These are phyloP conservation scores for Aspergillus unguis DNA, from an alignment of 2,329 filamentous ascomycete genomes.

Conservation along the genomic window DNA sequence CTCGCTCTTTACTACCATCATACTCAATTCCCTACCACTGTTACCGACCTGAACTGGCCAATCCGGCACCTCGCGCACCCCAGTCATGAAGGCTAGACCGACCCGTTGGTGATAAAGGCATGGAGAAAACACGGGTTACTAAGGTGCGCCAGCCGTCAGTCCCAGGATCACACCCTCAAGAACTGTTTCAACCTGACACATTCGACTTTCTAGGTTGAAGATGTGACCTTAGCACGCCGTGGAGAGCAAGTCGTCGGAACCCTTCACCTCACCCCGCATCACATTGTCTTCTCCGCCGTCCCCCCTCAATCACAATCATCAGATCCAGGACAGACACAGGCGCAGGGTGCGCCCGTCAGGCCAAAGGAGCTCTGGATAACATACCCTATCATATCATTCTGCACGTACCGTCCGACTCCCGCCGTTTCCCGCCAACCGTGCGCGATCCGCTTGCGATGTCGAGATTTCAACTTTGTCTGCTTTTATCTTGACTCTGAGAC, in stretches of 20 bases:
- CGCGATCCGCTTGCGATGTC: slow-evolving; percentile 80
- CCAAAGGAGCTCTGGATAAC: slow-evolving; percentile 84
- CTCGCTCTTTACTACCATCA: no score
- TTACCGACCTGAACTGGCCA: slow-evolving; percentile 6
- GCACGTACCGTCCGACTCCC: slow-evolving; percentile 71
- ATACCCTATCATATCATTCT: slow-evolving; percentile 84
- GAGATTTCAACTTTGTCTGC: slow-evolving; percentile 90
- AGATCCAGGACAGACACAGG: slow-evolving; percentile 16
- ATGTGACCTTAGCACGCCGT: slow-evolving; percentile 58
- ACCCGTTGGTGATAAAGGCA: slow-evolving; percentile 34
- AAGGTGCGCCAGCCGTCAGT: slow-evolving; percentile 31
- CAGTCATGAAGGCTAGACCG: slow-evolving; percentile 33
- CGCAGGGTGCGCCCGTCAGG: slow-evolving; percentile 42
- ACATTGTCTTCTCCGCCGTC: slow-evolving; percentile 61
- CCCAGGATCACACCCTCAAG: not conserved
- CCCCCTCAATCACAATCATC: slow-evolving; percentile 41
- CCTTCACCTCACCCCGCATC: slow-evolving; percentile 62
- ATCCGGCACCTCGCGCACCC: slow-evolving; percentile 4
- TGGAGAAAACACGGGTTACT: slow-evolving; percentile 46
- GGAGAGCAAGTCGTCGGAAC: slow-evolving; percentile 57
- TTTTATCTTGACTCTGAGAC: slow-evolving; percentile 78
- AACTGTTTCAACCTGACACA: slow-evolving; percentile 3
- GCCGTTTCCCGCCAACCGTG: slow-evolving; percentile 67
- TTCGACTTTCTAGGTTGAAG: slow-evolving; percentile 42
- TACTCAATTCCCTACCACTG: not conserved